Percentiles rank a stretch among this genome's conserved stretches.
Evolutionary conservation across 352 stramenopile species (phyloP).

Genomic region (Thraustochytrium sp.): DNA sequence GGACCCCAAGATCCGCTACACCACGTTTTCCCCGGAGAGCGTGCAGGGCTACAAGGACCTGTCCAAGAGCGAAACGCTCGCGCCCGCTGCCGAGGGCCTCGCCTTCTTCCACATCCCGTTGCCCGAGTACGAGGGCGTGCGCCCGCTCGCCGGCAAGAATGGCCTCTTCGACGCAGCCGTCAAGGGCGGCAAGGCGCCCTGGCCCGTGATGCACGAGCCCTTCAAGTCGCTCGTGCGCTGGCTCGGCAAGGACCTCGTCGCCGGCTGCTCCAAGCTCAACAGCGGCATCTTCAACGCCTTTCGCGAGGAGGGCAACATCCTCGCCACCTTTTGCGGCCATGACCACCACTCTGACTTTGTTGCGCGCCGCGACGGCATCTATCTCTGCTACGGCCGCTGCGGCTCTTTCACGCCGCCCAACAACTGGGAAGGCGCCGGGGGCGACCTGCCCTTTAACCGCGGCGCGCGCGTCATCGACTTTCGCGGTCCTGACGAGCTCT

Average conservation of each 20-base stretch:
- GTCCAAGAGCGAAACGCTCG: neutral
- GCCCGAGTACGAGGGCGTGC: slow-evolving; percentile 51
- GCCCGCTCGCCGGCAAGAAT: slow-evolving; percentile 1
- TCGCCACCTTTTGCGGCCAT: slow-evolving; percentile 59
- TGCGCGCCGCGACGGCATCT: slow-evolving; percentile 54
- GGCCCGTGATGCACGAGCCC: neutral
- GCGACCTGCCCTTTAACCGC: slow-evolving; percentile 1
- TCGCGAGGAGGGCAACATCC: slow-evolving; percentile 54
- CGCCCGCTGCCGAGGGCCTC: slow-evolving; percentile 46
- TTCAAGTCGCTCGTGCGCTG: neutral
- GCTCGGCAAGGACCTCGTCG: slow-evolving; percentile 40
- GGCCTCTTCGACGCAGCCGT: slow-evolving; percentile 26
- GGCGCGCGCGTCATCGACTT: slow-evolving; percentile 18
- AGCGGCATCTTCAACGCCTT: slow-evolving; percentile 44
- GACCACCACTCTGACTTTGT: slow-evolving; percentile 65
- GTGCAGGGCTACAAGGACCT: neutral
- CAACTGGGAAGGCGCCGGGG: slow-evolving; percentile 23
- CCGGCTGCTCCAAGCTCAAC: slow-evolving; percentile 24
- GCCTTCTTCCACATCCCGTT: slow-evolving; percentile 66
- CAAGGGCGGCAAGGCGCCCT: slow-evolving; percentile 14
- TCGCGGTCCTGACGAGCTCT: neutral
- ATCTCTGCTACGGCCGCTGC: slow-evolving; percentile 60
- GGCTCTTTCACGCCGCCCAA: slow-evolving; percentile 49
- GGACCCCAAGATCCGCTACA: slow-evolving; percentile 23
- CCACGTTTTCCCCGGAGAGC: neutral